Evolutionary conservation across 306 rosid genomes (phyloP), one percentile per base, ranked within the genome.

Genomic region (Ceratonia siliqua): DNA sequence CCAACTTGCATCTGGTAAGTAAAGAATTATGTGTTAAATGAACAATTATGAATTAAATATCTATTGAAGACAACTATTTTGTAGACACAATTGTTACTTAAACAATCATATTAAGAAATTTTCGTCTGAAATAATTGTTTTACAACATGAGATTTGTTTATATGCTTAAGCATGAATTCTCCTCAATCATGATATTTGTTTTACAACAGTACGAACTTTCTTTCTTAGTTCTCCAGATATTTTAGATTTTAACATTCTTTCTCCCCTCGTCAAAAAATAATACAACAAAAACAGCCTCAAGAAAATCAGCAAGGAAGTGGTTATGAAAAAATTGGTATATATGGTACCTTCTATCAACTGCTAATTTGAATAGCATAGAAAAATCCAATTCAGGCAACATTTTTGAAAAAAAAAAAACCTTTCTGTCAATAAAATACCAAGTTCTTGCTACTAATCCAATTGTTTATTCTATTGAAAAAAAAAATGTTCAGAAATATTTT

Each of bases 391-490:
- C 71, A 62, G 63, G 71, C 14, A 22, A 38, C 11, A 59, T 45
- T 45, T 50, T 70, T 52, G 25, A 11, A 42, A 27, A n/a, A 46
- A 45, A 61, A 58, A n/a, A n/a, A n/a, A n/a, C n/a, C n/a, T n/a
- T n/a, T 42, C 43, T 58, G 56, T 30, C 32, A 45, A 45, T 1
- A 28, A 46, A 20, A 43, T 28, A 28, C 13, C 18, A 48, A 58
- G 58, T 30, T 57, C 32, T 59, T n/a, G 30, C 2, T 72, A 45
- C 68, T 43, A 72, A 72, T 73, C 59, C 33, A 28, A 21, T 43
- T 36, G 27, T 53, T 59, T 46, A 45, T 58, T 42, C 15, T 10
- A 42, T 41, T n/a, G 22, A 72, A 42, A 39, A 9, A 13, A n/a
- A n/a, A n/a, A n/a, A n/a, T n/a, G n/a, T n/a, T n/a, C n/a, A n/a